These are phyloP conservation scores for Phytomonas francai DNA, from an alignment of 208 protist genomes.

Conservation along the genomic window DNA sequence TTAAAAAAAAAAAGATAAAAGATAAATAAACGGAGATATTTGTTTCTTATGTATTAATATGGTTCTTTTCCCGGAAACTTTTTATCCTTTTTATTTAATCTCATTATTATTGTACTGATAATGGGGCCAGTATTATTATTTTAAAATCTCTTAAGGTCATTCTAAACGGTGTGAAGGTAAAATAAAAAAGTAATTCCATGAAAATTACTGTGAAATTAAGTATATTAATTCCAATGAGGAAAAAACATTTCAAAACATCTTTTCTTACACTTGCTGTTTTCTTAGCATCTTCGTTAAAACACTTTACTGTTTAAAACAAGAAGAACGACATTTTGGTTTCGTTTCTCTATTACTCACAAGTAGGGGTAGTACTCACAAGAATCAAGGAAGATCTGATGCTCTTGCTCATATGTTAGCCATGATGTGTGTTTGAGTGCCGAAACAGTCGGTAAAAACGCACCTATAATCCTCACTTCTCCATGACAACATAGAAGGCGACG, in stretches of 20 bases:
- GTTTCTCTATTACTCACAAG: constrained; percentile 1
- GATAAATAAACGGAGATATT: not conserved
- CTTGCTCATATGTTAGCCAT: not conserved
- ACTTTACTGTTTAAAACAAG: constrained; percentile 4
- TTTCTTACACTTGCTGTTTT: constrained; percentile 2
- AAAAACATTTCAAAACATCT: not conserved
- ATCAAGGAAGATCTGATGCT: not conserved
- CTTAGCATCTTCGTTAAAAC: not conserved
- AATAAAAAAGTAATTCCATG: not conserved
- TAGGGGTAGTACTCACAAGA: not conserved
- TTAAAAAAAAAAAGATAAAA: too few species aligned
- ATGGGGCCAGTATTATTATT: constrained; percentile 4
- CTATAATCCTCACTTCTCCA: not conserved
- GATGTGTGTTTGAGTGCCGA: not conserved
- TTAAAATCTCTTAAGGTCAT: constrained; percentile 5
- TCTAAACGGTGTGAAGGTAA: not conserved
- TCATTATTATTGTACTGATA: not conserved
- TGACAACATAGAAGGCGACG: not conserved
- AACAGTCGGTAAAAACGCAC: not conserved
- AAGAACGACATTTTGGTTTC: constrained; percentile 9
- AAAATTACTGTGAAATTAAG: not conserved
- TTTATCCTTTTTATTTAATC: constrained; percentile 1
- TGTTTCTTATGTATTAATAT: constrained; percentile 3
- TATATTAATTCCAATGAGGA: not conserved
- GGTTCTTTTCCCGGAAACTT: constrained; percentile 6